phyloP scores from a whole-genome alignment of 345 rosid genomes.

The Eucalyptus camaldulensis region DNA sequence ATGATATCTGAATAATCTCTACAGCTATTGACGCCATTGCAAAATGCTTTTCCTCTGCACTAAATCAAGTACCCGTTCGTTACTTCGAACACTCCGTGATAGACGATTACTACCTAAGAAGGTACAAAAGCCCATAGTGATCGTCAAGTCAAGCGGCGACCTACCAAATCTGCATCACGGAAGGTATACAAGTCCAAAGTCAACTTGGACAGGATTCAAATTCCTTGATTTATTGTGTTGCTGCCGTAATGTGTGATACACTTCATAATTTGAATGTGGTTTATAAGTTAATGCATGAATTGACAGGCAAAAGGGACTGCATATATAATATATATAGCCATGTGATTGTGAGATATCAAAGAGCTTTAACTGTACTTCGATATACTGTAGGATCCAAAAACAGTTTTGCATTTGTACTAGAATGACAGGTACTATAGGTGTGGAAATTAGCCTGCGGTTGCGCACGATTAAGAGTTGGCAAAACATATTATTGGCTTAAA shows the following conservation, averaged over 20 bases:
- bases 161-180: not conserved
- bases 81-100: not conserved
- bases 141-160: not conserved
- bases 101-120: not conserved
- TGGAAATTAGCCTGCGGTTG: too few relatives aligned
- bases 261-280: not conserved
- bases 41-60: not conserved
- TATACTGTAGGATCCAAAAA: too few relatives aligned
- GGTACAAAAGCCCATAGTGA: not conserved
- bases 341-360: not conserved
- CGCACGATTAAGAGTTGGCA: too few relatives aligned
- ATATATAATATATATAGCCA: accelerated
- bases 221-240: not conserved
- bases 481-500: too few relatives aligned
- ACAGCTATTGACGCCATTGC: not conserved
- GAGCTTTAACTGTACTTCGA: too few relatives aligned
- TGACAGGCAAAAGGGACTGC: not conserved
- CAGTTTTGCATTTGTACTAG: too few relatives aligned
- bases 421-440: too few relatives aligned
- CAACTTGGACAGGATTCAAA: too few relatives aligned
- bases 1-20: not conserved
- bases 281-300: not conserved
- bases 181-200: too few relatives aligned
- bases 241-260: not conserved
- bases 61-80: too few relatives aligned